Percentiles rank a stretch among this genome's conserved stretches.
phyloP scores from a whole-genome alignment of 257 asterid species.

The Solanum corneliomulleri region DNA sequence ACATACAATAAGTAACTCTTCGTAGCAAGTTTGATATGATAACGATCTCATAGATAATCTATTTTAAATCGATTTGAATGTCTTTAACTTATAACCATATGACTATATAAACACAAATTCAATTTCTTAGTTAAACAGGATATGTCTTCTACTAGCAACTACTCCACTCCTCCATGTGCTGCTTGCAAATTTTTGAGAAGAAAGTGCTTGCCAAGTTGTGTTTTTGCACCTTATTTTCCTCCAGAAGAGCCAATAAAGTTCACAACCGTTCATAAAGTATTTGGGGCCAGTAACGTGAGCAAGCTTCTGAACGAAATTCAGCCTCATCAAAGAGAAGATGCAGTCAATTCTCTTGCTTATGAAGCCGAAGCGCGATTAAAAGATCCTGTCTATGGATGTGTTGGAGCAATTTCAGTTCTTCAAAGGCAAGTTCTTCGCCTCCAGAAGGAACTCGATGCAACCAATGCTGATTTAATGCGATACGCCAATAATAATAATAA shows the following conservation, averaged over 20 bases:
- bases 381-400: slow-evolving; percentile 22
- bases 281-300: slow-evolving; percentile 20
- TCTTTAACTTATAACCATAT: too few relatives aligned
- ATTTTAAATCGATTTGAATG: too few relatives aligned
- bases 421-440: slow-evolving; percentile 14
- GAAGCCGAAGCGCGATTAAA: slow-evolving; percentile 15
- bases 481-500: neutral
- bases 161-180: slow-evolving; percentile 14
- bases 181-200: slow-evolving; percentile 22
- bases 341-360: slow-evolving; percentile 13
- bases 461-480: slow-evolving; percentile 16
- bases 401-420: slow-evolving; percentile 17
- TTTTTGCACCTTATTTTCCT: slow-evolving; percentile 18
- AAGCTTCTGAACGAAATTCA: slow-evolving; percentile 11
- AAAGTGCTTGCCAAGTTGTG: slow-evolving; percentile 14
- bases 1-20: neutral
- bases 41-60: neutral
- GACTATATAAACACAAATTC: neutral
- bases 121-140: neutral
- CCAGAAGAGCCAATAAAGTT: slow-evolving; percentile 17
- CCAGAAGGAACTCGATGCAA: slow-evolving; percentile 15
- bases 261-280: slow-evolving; percentile 18
- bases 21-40: neutral
- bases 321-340: slow-evolving; percentile 17
- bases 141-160: neutral